Evolutionary conservation across 495 filamentous ascomycete genomes (phyloP), one percentile per base, ranked within the genome.

Genomic region (Podospora pseudoanserina): DNA sequence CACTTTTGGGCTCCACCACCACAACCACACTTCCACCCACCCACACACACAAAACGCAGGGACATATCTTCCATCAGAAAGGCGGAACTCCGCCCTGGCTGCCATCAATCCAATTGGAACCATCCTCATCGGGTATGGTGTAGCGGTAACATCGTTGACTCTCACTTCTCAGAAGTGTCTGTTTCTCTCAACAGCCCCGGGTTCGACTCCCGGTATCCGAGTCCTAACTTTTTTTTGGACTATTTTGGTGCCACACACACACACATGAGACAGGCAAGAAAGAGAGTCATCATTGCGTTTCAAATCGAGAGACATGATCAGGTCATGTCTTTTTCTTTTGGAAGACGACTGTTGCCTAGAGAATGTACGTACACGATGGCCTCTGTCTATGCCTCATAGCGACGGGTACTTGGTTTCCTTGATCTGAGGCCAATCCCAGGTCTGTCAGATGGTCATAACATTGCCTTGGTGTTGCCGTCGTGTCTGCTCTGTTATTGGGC

Each of bases 141-240:
- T 20, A 20, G 20, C 20, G 20, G 20, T 20, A 20, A 20, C 20
- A 20, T 20, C 20, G 20, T 20, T 20, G 20, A 20, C 20, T 20
- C 20, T 20, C 20, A 20, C 20, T 20, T 20, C 20, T 20, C 20
- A 20, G 20, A 20, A 20, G 20, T 20, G 20, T 20, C 20, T 20
- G 20, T 20, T 20, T 65, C 63, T 65, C 64, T 66, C 64, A 66
- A 57, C 55, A 66, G 64, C 54, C 54, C 64, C 54, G 64, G 63
- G 63, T 65, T 65, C 49, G 63, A 65, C 63, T 65, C 63, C 63
- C 63, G 34, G 63, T 66, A 66, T 66, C 64, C 64, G 64, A 66
- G 64, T 66, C 44, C 30, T 7, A 32, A 18, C 32, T 20, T 15
- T 56, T 26, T 53, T 64, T 64, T 64, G 30, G 11, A n/a, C 53